Percentiles rank a stretch among this genome's conserved stretches.
phyloP scores from a whole-genome alignment of 257 asterid species.

The Gentiana macrophylla region DNA sequence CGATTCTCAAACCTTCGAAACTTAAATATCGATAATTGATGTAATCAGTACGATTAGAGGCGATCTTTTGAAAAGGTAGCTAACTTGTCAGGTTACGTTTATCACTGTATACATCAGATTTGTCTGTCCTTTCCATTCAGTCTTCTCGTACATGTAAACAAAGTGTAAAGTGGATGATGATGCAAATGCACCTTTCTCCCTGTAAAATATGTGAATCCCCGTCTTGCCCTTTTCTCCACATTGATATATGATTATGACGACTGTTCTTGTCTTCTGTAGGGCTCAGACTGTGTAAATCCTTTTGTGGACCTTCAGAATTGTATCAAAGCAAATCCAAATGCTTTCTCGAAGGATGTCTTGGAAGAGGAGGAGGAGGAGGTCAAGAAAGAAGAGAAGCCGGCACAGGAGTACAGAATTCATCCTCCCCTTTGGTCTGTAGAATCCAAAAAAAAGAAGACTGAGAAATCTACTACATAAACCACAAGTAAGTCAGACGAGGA shows the following conservation, averaged over 20 bases:
- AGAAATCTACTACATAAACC: constrained; percentile 10
- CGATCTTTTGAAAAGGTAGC: not conserved
- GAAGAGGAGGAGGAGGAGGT: constrained; percentile 28
- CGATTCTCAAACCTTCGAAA: not conserved
- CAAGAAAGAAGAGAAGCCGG: constrained; percentile 25
- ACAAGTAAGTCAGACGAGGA: constrained; percentile 1
- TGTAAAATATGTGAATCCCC: not conserved
- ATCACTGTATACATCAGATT: too few species aligned
- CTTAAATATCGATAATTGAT: not conserved
- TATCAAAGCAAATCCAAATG: constrained; percentile 67
- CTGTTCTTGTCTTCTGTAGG: constrained; percentile 15
- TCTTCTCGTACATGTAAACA: too few species aligned
- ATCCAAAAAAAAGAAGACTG: constrained; percentile 22
- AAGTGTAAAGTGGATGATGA: too few species aligned
- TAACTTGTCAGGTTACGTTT: too few species aligned
- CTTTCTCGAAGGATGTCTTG: constrained; percentile 63
- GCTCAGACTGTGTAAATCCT: constrained; percentile 71
- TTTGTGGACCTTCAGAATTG: constrained; percentile 85
- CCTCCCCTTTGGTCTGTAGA: constrained; percentile 73
- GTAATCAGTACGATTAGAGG: not conserved
- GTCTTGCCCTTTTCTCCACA: too few species aligned
- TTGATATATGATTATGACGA: not conserved
- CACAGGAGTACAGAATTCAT: constrained; percentile 26
- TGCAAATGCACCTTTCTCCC: not conserved
- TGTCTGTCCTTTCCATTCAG: too few species aligned